A percentile compares a stretch with the other conserved stretches of the same genome.
These are phyloP conservation scores for Dictyophora rubrovolvata DNA, from an alignment of 768 basidiomycete species.

Conservation along the genomic window DNA sequence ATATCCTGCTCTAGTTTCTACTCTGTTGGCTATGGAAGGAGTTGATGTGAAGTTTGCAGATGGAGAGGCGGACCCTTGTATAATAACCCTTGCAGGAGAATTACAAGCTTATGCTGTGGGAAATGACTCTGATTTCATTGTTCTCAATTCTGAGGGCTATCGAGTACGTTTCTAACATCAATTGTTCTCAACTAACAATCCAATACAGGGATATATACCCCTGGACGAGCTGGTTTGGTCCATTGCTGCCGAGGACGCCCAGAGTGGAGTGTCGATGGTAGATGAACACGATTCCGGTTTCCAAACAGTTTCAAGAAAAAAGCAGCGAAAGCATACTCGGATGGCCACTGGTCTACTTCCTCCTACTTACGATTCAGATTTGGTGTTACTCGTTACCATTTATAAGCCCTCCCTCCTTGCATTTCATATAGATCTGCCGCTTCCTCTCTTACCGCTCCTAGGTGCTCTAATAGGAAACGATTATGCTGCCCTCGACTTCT, in stretches of 20 bases:
- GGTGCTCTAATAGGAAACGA: constrained; percentile 78
- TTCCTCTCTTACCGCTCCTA: constrained; percentile 64
- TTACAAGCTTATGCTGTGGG: constrained; percentile 66
- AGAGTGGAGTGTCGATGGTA: neutral
- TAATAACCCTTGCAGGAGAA: constrained; percentile 73
- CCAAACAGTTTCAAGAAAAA: constrained; percentile 2
- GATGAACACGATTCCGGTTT: neutral
- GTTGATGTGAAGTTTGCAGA: constrained; percentile 12
- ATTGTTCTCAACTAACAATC: neutral
- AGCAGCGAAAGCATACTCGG: constrained; percentile 1
- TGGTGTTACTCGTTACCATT: constrained; percentile 43
- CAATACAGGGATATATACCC: constrained; percentile 54
- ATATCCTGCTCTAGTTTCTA: constrained; percentile 20
- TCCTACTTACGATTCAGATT: constrained; percentile 2
- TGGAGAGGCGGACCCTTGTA: constrained; percentile 20
- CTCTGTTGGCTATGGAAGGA: neutral
- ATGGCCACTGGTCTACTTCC: constrained; percentile 1
- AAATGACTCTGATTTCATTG: constrained; percentile 75
- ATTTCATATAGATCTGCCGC: constrained; percentile 53
- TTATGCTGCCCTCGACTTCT: constrained; percentile 28
- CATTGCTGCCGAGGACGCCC: constrained; percentile 13
- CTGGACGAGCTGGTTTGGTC: constrained; percentile 69
- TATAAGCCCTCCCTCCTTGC: constrained; percentile 59
- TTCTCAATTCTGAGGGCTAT: constrained; percentile 68
- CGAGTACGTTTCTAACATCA: neutral